Evolutionary conservation across 1,284 basidiomycete species (phyloP), one percentile per base, ranked within the genome.

Genomic region (Cutaneotrichosporon dermatis): DNA sequence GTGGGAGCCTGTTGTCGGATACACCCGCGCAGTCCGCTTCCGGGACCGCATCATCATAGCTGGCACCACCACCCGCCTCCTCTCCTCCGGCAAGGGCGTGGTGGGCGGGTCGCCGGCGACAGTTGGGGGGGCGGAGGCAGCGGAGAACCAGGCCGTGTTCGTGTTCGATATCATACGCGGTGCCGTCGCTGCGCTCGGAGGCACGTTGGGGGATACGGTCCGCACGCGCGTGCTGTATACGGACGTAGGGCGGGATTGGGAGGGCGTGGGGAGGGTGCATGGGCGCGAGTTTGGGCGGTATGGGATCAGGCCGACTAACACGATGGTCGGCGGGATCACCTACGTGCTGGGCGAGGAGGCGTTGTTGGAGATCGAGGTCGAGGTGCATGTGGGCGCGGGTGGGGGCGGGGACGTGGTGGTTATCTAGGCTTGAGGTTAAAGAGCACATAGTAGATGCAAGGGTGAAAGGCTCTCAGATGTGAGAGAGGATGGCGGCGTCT

Each of bases 321-420:
- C 66, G 3, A 55, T 60, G 57, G 51, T 65, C 9, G 63, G 61
- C 15, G 63, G 62, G 1, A 10, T 54, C 7, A 53, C 45, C 8
- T 55, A 61, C 12, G 54, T 67, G 8, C 49, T 67, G 5, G 59
- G 59, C 2, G 35, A 40, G 1, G 58, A 46, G 10, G 52, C 59
- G 49, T 41, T 64, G 37, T 46, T 67, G 2, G 66, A 67, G 59
- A 61, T 67, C 40, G 66, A 67, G 61, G 61, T 57, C 1, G 63
- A 67, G 50, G 60, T 51, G 2, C 25, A 53, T 8, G 44, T 62
- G 4, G 60, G 63, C 12, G 16, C 35, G 25, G 25, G 25, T 10
- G 53, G 52, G 44, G 34, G 12, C 8, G 44, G 39, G n/a, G 45
- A 41, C 46, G 37, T 35, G 39, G 13, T 54, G 25, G 25, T 25